These are phyloP conservation scores for Paxillus involutus DNA, from an alignment of 768 basidiomycete species.

Conservation along the genomic window DNA sequence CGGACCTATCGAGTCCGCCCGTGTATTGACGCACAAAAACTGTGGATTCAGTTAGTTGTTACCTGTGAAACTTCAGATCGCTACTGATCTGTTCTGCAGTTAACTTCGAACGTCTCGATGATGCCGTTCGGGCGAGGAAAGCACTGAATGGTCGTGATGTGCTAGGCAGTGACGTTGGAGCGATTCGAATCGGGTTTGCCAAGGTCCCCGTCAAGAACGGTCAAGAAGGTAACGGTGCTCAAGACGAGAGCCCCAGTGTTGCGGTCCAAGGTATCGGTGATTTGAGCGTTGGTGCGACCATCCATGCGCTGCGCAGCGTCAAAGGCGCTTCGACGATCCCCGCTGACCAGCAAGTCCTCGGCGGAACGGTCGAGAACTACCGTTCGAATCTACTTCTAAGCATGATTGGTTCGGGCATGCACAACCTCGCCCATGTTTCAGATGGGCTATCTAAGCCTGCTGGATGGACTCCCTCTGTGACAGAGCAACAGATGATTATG, in stretches of 20 bases:
- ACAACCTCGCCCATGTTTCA: constrained; percentile 51
- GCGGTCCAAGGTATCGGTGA: constrained; percentile 83
- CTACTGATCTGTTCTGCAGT: constrained; percentile 42
- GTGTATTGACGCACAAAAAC: constrained; percentile 96
- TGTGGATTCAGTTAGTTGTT: constrained; percentile 79
- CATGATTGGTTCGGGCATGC: constrained; percentile 79
- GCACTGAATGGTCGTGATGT: constrained; percentile 95
- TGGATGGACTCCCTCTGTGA: constrained; percentile 73
- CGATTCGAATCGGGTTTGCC: constrained; percentile 95
- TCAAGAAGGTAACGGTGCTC: constrained; percentile 55
- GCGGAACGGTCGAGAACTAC: constrained; percentile 92
- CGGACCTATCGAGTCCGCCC: constrained; percentile 95
- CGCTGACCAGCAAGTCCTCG: constrained; percentile 90
- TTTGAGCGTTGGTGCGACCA: constrained; percentile 83
- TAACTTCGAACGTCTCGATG: constrained; percentile 97
- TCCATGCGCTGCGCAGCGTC: constrained; percentile 81
- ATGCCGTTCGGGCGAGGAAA: constrained; percentile 93
- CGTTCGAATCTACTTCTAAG: constrained; percentile 87
- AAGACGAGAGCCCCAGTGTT: constrained; percentile 64
- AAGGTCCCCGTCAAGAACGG: constrained; percentile 93
- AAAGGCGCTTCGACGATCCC: constrained; percentile 93
- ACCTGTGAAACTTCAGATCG: not conserved
- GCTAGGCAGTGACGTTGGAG: constrained; percentile 93
- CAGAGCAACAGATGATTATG: constrained; percentile 98
- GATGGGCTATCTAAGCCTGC: constrained; percentile 62